Percentiles rank a stretch among this genome's conserved stretches.
Evolutionary conservation across 2,329 filamentous ascomycete species (phyloP).

Genomic region (Aureobasidium subglaciale): DNA sequence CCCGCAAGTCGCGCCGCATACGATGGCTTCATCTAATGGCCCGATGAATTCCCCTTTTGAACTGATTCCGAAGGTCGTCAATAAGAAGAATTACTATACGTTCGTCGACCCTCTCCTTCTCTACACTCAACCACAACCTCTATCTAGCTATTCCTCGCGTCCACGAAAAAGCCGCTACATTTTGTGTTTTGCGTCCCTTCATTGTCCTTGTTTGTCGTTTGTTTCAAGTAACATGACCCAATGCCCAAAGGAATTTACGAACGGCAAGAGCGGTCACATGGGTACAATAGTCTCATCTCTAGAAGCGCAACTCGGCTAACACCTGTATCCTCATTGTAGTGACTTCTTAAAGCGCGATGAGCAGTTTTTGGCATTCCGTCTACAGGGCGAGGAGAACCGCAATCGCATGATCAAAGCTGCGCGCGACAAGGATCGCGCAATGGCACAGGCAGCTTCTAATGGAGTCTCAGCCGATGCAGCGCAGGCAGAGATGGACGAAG

Average conservation of each 20-base stretch:
- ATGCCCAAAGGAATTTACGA: slow-evolving; percentile 17
- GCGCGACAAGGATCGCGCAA: slow-evolving; percentile 77
- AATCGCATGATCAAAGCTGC: slow-evolving; percentile 78
- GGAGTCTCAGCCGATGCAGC: slow-evolving; percentile 49
- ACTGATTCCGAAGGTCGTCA: slow-evolving; percentile 54
- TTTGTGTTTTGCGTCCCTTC: not conserved
- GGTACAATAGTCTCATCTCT: not conserved
- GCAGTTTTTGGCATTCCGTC: slow-evolving; percentile 80
- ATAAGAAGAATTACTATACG: slow-evolving; percentile 99
- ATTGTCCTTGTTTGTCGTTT: not conserved
- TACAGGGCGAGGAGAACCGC: slow-evolving; percentile 79
- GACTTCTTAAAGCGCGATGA: slow-evolving; percentile 99
- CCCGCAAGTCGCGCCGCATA: slow-evolving; percentile 14
- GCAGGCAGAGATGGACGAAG: slow-evolving; percentile 34
- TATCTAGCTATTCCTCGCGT: not conserved
- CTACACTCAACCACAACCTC: not conserved
- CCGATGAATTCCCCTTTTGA: slow-evolving; percentile 14
- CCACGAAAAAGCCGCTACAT: not conserved
- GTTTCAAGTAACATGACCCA: not conserved
- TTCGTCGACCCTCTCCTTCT: slow-evolving; percentile 39
- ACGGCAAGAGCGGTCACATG: slow-evolving; percentile 12
- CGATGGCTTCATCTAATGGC: slow-evolving; percentile 15
- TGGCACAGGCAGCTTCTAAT: slow-evolving; percentile 66
- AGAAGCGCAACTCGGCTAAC: slow-evolving; percentile 7
- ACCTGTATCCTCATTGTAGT: slow-evolving; percentile 39